Evolutionary conservation across 2,329 filamentous ascomycete species (phyloP), one percentile per base, ranked within the genome.

Genomic region (Periconia sp.): DNA sequence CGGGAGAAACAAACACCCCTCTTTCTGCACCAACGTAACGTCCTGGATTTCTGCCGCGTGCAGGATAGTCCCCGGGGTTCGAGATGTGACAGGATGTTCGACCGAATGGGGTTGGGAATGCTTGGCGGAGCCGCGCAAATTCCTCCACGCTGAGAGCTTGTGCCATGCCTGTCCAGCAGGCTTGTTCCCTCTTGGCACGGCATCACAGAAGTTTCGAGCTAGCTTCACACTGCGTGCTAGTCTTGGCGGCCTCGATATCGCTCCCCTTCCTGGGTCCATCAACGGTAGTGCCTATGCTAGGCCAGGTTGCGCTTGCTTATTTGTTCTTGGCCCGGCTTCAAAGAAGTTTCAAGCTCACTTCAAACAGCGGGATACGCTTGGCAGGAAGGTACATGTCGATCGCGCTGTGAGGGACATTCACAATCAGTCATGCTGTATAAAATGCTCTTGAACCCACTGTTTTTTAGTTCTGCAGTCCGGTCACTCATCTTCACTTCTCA

Each of bases 301-400:
- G 11, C 33, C 3, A 37, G 11, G 33, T 37, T 37, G 33, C 33
- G 61, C 58, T 62, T 56, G 60, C 57, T 62, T 65, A 57, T 55
- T 49, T 47, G 20, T 44, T 60, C 69, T 72, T 72, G 70, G 70
- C 70, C 58, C 55, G 59, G 70, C 69, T 64, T 72, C 70, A 72
- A 54, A 61, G 64, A 72, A 71, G 70, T 73, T 73, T 73, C 70
- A 72, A 69, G 55, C 59, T 63, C 60, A 57, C 50, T 59, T 60
- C 60, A 66, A 72, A 67, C 65, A 60, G 64, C 57, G 62, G 63
- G 55, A 58, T 47, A 52, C 54, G 47, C 71, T 73, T 73, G 70
- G 71, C 71, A 54, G 49, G 57, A 51, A 52, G 54, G 31, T 23
- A 46, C 45, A 47, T 55, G 45, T 49, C 53, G 50, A 58, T 52